phyloP scores from a whole-genome alignment of 345 rosid species.

The Populus deltoides region DNA sequence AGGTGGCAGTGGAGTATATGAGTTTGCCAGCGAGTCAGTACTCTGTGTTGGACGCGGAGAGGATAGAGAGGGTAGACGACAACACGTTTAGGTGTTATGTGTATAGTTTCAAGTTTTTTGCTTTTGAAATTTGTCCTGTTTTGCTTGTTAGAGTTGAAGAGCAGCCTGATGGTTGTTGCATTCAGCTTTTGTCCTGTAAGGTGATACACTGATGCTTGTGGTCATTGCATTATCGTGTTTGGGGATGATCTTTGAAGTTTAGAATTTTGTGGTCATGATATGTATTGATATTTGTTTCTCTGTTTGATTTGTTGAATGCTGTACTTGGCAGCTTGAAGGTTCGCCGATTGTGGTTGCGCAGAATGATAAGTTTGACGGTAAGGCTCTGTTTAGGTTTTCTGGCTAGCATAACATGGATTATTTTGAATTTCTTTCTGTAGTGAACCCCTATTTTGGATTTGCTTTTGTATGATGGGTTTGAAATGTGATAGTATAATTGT shows the following conservation, averaged over 20 bases:
- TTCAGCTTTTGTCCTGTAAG: constrained; percentile 90
- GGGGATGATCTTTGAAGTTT: background rate
- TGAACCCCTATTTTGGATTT: background rate
- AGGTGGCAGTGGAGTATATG: constrained; percentile 75
- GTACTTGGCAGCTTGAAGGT: constrained; percentile 70
- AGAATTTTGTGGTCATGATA: background rate
- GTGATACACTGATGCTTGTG: constrained; percentile 12
- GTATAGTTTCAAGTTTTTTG: constrained; percentile 75
- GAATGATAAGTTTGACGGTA: constrained; percentile 93
- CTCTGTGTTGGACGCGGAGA: constrained; percentile 97
- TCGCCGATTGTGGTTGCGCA: constrained; percentile 83
- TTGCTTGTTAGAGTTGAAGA: constrained; percentile 86
- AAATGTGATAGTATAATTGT: background rate
- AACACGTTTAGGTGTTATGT: constrained; percentile 83
- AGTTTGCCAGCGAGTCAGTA: constrained; percentile 96
- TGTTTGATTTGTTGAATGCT: constrained; percentile 18
- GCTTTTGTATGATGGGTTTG: background rate
- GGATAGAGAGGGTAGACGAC: constrained; percentile 90
- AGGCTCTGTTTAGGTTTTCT: constrained; percentile 15
- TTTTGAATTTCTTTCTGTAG: background rate
- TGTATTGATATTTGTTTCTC: background rate
- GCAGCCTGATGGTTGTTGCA: constrained; percentile 85
- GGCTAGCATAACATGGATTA: background rate
- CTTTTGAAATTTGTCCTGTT: constrained; percentile 91
- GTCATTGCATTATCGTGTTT: background rate